phyloP scores from a whole-genome alignment of 768 basidiomycete genomes.

The Roridomyces roridus region DNA sequence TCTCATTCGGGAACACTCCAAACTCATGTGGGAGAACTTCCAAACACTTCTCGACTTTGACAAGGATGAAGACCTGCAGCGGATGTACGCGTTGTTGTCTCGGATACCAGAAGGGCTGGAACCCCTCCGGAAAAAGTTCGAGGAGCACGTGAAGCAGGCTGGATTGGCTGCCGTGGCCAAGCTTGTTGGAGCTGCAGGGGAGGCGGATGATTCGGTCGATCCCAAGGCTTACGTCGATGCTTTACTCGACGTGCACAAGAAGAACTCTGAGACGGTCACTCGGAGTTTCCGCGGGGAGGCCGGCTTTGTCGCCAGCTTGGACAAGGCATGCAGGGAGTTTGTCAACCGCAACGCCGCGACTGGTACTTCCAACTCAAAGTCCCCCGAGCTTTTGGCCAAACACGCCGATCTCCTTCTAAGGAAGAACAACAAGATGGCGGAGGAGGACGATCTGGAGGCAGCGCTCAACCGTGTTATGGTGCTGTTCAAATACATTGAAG shows the following conservation, averaged over 20 bases:
- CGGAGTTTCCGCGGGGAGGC: conserved; percentile 92
- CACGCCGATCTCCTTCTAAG: conserved; percentile 88
- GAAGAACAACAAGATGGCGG: conserved; percentile 95
- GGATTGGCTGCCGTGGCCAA: conserved; percentile 85
- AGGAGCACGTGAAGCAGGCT: conserved; percentile 92
- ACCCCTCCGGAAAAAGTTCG: conserved; percentile 90
- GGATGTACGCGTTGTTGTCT: conserved; percentile 93
- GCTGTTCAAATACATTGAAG: conserved; percentile 97
- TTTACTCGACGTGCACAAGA: conserved; percentile 87
- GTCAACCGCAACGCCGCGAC: conserved; percentile 94
- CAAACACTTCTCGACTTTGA: conserved; percentile 89
- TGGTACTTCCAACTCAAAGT: conserved; percentile 83
- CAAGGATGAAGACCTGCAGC: conserved; percentile 91
- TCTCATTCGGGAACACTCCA: conserved; percentile 86
- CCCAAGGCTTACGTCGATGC: conserved; percentile 96
- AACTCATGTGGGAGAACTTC: conserved; percentile 92
- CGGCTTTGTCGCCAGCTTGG: conserved; percentile 91
- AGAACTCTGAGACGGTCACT: conserved; percentile 88
- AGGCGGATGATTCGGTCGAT: conserved; percentile 66
- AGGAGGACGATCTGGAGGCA: conserved; percentile 89
- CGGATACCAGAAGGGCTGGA: conserved; percentile 92
- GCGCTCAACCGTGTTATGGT: conserved; percentile 94
- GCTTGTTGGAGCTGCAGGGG: conserved; percentile 61
- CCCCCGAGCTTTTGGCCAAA: conserved; percentile 91
- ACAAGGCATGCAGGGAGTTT: conserved; percentile 94